phyloP scores from a whole-genome alignment of 768 basidiomycete genomes.

The Boletellus emodensis region DNA sequence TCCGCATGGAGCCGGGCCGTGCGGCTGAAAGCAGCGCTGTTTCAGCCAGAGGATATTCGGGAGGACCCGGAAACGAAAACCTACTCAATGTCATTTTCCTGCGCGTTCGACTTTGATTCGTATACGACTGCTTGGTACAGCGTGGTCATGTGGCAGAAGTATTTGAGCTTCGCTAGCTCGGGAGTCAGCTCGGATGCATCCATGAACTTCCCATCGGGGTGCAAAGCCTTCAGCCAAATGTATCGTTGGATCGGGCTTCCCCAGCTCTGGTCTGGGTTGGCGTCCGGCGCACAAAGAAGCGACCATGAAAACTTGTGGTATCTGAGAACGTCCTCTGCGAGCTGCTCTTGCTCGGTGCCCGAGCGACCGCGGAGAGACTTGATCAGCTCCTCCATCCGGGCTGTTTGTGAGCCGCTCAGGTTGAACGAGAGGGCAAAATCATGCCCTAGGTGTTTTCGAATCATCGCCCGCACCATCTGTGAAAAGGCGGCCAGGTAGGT shows the following conservation, averaged over 20 bases:
- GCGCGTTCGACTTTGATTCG: too few relatives aligned
- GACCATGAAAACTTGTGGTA: neutral
- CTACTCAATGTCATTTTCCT: too few relatives aligned
- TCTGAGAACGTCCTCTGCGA: neutral
- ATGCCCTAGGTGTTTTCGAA: neutral
- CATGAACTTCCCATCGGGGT: neutral
- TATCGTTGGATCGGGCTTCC: neutral
- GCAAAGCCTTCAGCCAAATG: slow-evolving; percentile 4
- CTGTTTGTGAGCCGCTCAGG: neutral
- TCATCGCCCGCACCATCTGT: slow-evolving; percentile 2
- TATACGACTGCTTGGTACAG: too few relatives aligned
- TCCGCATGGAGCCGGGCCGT: too few relatives aligned
- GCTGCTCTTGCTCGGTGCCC: neutral
- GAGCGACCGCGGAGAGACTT: neutral
- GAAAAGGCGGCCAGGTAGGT: neutral
- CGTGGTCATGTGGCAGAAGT: too few relatives aligned
- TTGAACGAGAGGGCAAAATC: neutral
- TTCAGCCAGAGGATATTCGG: too few relatives aligned
- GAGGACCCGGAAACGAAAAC: too few relatives aligned
- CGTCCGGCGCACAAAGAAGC: neutral
- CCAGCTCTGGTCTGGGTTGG: neutral
- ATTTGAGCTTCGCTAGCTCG: neutral
- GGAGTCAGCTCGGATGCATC: neutral
- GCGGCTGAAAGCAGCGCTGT: too few relatives aligned
- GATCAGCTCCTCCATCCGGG: neutral